Evolutionary conservation across 2,329 filamentous ascomycete genomes (phyloP), one percentile per base, ranked within the genome.

Genomic region (Verticillium nubilum): DNA sequence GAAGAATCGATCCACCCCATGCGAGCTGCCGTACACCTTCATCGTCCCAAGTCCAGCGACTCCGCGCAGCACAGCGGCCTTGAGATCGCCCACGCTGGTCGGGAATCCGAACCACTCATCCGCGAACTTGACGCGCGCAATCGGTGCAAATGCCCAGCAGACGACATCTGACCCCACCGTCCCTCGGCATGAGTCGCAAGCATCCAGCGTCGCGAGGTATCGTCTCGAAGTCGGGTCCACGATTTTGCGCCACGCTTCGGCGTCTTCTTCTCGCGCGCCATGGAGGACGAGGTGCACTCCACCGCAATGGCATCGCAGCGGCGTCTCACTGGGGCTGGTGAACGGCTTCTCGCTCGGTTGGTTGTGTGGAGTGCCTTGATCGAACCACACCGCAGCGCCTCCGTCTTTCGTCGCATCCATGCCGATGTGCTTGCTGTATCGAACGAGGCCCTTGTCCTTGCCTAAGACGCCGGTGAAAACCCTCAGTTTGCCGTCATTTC

Each of bases 361-460:
- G 0, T 68, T 58, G 7, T 69, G 63, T 27, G 69, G 71, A 19
- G 35, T n/a, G 3, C 2, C 17, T 37, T 23, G 19, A 13, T 12
- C 42, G 4, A 83, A 64, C 79, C 79, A 85, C 1, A 73, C 65
- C 2, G 75, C 74, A 1, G 80, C 73, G 0, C 83, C 82, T 2
- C 82, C 82, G 64, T 86, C 82, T 1, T 72, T 28, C 0, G 82
- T 84, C 58, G 84, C 80, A 0, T 68, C 74, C 0, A 83, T 69
- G 60, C 76, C 81, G 3, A 78, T 74, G 58, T 82, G 78, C 2
- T 72, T 60, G 1, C 55, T 62, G 35, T 74, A 69, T 9, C 62
- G 62, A 23, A 80, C 57, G 6, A 81, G 50, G 5, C 67, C 63
- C 0, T 65, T 61, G 1, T 68, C 57, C 50, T 78, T 76, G 0